phyloP scores from a whole-genome alignment of 768 basidiomycete genomes.

The Suillus lakei region DNA sequence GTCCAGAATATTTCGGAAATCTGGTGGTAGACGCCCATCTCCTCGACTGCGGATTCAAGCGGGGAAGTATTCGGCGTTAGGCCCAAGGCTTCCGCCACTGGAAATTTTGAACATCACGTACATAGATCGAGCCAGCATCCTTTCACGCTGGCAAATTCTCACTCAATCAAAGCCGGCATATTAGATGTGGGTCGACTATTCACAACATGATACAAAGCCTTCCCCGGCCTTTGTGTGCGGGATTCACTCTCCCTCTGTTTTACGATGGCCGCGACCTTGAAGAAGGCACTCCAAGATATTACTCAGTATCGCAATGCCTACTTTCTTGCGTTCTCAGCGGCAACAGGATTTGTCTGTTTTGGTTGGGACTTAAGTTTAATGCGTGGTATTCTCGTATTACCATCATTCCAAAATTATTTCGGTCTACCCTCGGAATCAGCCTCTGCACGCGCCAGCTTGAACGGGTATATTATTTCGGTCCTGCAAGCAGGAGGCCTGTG shows the following conservation, averaged over 20 bases:
- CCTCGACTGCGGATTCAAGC: too few species aligned
- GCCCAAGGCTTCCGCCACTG: too few species aligned
- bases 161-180: too few species aligned
- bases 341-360: conserved; percentile 39
- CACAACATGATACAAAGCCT: background rate
- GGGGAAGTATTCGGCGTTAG: too few species aligned
- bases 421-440: conserved; percentile 32
- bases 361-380: conserved; percentile 44
- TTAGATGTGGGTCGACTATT: background rate
- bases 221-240: background rate
- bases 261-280: conserved; percentile 23
- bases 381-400: conserved; percentile 39
- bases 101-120: too few species aligned
- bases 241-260: background rate
- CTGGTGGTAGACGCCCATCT: too few species aligned
- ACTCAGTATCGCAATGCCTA: conserved; percentile 38
- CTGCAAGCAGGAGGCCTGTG: conserved; percentile 41
- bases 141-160: too few species aligned
- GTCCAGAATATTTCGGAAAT: too few species aligned
- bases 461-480: conserved; percentile 42
- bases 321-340: conserved; percentile 36
- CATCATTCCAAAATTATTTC: conserved; percentile 41
- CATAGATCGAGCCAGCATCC: too few species aligned
- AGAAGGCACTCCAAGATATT: conserved; percentile 22
- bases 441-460: conserved; percentile 30